Base-by-base conservation (phyloP, 305 asterid genomes). In the Salvia sclarea region DNA sequence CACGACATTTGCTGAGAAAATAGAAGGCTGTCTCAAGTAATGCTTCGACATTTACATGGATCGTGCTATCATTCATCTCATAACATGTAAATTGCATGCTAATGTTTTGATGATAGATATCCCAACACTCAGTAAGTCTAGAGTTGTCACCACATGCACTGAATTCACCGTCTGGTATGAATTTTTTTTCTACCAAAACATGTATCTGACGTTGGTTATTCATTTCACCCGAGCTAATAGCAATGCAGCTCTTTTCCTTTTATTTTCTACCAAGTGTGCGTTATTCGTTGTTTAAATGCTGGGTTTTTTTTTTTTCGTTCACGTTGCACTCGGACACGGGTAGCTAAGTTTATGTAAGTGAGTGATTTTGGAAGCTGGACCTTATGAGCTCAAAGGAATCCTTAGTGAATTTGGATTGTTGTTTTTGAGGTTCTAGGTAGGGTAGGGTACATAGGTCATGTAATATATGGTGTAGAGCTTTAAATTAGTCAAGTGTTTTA, bases 1-100 rank as follows among this genome's bases (percentile, higher is more conserved):
- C 87, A 13, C 91, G 83, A 43, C 91, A 68, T 66, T 76, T 89
- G 78, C 84, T 89, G 9, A 88, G 89, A 44, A 84, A 83, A 72
- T 89, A 85, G 80, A 76, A 55, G 66, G 2, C 11, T 4, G n/a
- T 18, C 48, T 60, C 13, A 12, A 12, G 52, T 38, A 59, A 13
- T 16, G 17, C 14, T 1, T 59, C 10, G 33, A 38, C 72, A 7
- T 47, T 21, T 44, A 21, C 53, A 44, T 13, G 21, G 57, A 38
- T 33, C 28, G 10, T 52, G 50, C 56, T 48, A 37, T 56, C 55
- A 20, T 49, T 28, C 47, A 16, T 53, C 25, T 33, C 41, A 61
- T 60, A 58, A 72, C 35, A 47, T 73, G 53, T 78, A 17, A 4
- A 21, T 61, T 44, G 37, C 70, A 11, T 62, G 8, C 41, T 76